Evolutionary conservation across 495 filamentous ascomycete species (phyloP), one percentile per base, ranked within the genome.

Genomic region (Beverwykella pulmonaria): DNA sequence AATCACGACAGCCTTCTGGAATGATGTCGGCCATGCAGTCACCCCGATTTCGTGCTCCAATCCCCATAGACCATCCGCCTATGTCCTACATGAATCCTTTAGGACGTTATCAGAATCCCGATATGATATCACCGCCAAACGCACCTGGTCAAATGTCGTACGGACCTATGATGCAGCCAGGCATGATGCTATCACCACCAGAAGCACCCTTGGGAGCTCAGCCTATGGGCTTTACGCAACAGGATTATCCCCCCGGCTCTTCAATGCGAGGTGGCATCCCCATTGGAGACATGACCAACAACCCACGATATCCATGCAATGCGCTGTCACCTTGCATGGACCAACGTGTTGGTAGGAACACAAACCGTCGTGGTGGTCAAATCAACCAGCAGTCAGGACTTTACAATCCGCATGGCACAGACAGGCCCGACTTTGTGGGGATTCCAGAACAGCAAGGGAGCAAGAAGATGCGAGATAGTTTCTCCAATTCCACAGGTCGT

Each of bases 381-480:
- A 19, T 12, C 3, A 30, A 62, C 17, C 44, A 46, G 29, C 47
- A 9, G 12, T 19, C 15, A 14, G 57, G 26, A 1, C 59, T 68
- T 1, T 68, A 55, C 23, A 63, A 71, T 26, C 68, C 68, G 12
- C 67, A 71, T 44, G 59, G 59, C 2, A 2, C 59, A 20, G 48
- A 57, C 3, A 59, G 44, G 10, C 63, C 68, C 1, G 64, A 63
- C 1, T 71, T 67, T 44, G 44, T 59, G 2, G 36, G 56, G 10
- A 30, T 65, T 9, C 52, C 63, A 2, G n/a, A 22, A 15, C 63
- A 53, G 10, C 39, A 27, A 2, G 52, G 7, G 29, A 36, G 54
- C 19, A 59, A 26, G 27, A 63, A 46, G 22, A 48, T 19, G 12
- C 59, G 55, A 12, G 39, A 41, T 26, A 67, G 68, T 34, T 52